Evolutionary conservation across 2,329 filamentous ascomycete species (phyloP).

Genomic region (Trichoderma semiorbis): DNA sequence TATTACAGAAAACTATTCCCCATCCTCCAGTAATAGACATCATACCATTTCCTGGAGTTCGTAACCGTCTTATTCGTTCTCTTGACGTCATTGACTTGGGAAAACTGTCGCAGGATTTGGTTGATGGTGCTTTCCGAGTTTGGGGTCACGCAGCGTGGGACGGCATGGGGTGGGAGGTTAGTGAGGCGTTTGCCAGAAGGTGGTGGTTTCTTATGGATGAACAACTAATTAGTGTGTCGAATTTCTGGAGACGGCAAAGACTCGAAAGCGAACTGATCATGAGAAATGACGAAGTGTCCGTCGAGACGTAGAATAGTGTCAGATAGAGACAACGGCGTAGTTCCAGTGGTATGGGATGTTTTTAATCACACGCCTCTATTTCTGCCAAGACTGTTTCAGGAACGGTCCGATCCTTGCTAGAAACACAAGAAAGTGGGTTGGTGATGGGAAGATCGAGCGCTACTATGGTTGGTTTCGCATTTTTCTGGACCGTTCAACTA

Average conservation of each 20-base stretch:
- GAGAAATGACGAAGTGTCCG: neutral
- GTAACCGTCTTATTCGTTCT: neutral
- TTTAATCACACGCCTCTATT: neutral
- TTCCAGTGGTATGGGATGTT: neutral
- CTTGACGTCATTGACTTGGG: neutral
- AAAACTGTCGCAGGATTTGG: neutral
- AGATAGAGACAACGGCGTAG: neutral
- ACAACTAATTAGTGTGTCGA: neutral
- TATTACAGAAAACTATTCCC: neutral
- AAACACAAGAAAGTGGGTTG: neutral
- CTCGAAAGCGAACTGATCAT: neutral
- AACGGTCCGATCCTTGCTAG: neutral
- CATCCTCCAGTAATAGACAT: conserved; percentile 1
- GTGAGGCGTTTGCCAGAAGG: neutral
- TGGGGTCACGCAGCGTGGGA: neutral
- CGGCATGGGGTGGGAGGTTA: neutral
- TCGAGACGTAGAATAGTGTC: neutral
- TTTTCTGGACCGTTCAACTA: neutral
- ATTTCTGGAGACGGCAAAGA: neutral
- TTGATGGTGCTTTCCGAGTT: neutral
- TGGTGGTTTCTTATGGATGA: conserved; percentile 1
- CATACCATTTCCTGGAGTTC: neutral
- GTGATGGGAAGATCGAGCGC: neutral
- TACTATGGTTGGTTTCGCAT: neutral
- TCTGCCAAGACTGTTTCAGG: neutral